Percentiles rank a stretch among this genome's conserved stretches.
Evolutionary conservation across 23 red algal genomes (phyloP).

Genomic region (Agarophyton chilense): DNA sequence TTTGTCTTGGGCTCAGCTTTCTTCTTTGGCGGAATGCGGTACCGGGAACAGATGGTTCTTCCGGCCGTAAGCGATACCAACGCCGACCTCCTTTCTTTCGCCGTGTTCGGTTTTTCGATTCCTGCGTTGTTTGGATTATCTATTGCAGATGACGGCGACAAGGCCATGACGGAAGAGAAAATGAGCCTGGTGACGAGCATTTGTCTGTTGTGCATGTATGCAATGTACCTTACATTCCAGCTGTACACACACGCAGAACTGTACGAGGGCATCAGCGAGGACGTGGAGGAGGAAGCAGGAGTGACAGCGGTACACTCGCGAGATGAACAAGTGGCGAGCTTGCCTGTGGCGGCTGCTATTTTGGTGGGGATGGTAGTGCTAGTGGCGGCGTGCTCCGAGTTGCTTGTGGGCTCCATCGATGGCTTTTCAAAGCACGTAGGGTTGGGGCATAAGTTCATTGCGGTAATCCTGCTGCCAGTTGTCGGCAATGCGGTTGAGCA

Average conservation of each 20-base stretch:
- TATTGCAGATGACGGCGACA: constrained; percentile 13
- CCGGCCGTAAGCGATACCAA: constrained; percentile 81
- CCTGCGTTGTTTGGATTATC: constrained; percentile 76
- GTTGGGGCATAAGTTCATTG: constrained; percentile 84
- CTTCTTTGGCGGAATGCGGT: constrained; percentile 87
- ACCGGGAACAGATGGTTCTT: constrained; percentile 74
- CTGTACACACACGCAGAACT: constrained; percentile 89
- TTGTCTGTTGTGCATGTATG: constrained; percentile 82
- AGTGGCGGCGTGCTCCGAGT: constrained; percentile 77
- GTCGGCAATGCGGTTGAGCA: constrained; percentile 98
- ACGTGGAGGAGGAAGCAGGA: constrained; percentile 3
- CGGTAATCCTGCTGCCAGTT: constrained; percentile 91
- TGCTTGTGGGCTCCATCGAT: constrained; percentile 80
- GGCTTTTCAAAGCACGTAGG: constrained; percentile 67
- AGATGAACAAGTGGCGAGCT: constrained; percentile 55
- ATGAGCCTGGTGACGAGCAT: constrained; percentile 76
- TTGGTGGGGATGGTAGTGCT: constrained; percentile 70
- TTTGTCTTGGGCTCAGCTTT: constrained; percentile 89
- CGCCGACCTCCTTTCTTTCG: constrained; percentile 75
- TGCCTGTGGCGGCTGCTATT: constrained; percentile 63
- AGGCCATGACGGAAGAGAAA: constrained; percentile 25
- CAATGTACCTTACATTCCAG: constrained; percentile 82
- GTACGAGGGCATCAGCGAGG: constrained; percentile 31
- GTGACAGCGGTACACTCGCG: neutral
- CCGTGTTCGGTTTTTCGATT: constrained; percentile 87